Conservation (phyloP, 1,284 basidiomycete genomes). For the Phlebopus sp. region DNA sequence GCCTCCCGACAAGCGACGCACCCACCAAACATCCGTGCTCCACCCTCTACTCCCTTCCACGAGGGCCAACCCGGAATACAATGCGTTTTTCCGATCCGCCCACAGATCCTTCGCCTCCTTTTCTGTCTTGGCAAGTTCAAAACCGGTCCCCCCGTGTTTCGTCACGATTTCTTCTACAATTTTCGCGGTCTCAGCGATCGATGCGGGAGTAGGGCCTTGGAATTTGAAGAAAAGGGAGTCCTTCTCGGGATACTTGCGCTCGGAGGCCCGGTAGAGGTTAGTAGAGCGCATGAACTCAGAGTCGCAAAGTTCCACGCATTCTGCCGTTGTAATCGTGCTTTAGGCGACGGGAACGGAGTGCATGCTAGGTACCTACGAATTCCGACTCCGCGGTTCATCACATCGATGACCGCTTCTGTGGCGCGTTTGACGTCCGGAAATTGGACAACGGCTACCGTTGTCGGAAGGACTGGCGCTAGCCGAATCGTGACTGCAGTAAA, state of each 20-base stretch:
- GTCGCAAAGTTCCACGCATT: slow-evolving; percentile 81
- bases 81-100: slow-evolving; percentile 83
- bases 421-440: slow-evolving; percentile 65
- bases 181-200: slow-evolving; percentile 63
- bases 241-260: slow-evolving; percentile 60
- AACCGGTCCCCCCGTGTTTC: slow-evolving; percentile 67
- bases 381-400: slow-evolving; percentile 71
- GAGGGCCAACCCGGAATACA: slow-evolving; percentile 68
- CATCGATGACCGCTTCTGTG: slow-evolving; percentile 72
- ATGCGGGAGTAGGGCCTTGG: slow-evolving; percentile 63
- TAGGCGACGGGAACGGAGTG: neutral
- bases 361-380: slow-evolving; percentile 49
- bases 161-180: slow-evolving; percentile 57
- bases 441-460: slow-evolving; percentile 66
- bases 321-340: slow-evolving; percentile 27
- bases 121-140: slow-evolving; percentile 65
- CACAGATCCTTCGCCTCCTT: slow-evolving; percentile 78
- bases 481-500: slow-evolving; percentile 63
- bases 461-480: slow-evolving; percentile 79
- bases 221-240: slow-evolving; percentile 89
- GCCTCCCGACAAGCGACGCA: slow-evolving; percentile 7
- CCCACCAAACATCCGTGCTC: slow-evolving; percentile 85
- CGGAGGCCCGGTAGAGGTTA: slow-evolving; percentile 60
- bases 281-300: slow-evolving; percentile 67
- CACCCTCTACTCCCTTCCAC: slow-evolving; percentile 66